Conservation (phyloP, 2,329 filamentous ascomycete species). For the Pseudogymnoascus sp. region DNA sequence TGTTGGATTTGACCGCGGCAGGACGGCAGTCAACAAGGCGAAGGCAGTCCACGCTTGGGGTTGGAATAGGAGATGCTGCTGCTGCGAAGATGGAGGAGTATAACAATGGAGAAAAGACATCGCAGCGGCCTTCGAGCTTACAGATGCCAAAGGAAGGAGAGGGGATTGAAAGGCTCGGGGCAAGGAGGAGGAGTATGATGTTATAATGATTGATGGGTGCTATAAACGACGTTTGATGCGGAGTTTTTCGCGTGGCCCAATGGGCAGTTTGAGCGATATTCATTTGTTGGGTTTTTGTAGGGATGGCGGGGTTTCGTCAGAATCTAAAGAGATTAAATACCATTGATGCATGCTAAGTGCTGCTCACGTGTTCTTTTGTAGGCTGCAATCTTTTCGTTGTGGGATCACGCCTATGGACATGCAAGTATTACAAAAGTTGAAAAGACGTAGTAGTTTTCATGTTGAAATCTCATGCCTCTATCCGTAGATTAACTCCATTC, state of each 20-base stretch:
- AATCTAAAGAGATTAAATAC: slow-evolving; percentile 1
- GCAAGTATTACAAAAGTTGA: not conserved
- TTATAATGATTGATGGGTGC: slow-evolving; percentile 23
- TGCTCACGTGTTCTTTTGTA: not conserved
- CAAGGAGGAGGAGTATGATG: slow-evolving; percentile 30
- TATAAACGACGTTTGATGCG: slow-evolving; percentile 10
- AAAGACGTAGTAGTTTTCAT: not conserved
- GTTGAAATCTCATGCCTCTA: slow-evolving; percentile 1
- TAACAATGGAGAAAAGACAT: slow-evolving; percentile 20
- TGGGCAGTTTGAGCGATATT: slow-evolving; percentile 9
- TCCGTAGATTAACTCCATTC: slow-evolving; percentile 2
- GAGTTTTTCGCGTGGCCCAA: slow-evolving; percentile 3
- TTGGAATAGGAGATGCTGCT: slow-evolving; percentile 15
- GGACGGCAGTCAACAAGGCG: slow-evolving; percentile 15
- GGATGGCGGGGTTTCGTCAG: not conserved
- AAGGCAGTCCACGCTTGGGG: slow-evolving; percentile 26
- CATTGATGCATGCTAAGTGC: not conserved
- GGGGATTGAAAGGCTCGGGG: slow-evolving; percentile 25
- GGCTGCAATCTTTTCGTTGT: not conserved
- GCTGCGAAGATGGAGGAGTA: slow-evolving; percentile 14
- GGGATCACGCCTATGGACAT: not conserved
- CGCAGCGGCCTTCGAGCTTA: slow-evolving; percentile 16
- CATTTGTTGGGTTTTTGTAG: not conserved
- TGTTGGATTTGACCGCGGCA: not conserved
- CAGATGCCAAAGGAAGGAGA: slow-evolving; percentile 16